Percentiles rank a stretch among this genome's conserved stretches.
Evolutionary conservation across 306 rosid species (phyloP).

Genomic region (Dryas octopetala): DNA sequence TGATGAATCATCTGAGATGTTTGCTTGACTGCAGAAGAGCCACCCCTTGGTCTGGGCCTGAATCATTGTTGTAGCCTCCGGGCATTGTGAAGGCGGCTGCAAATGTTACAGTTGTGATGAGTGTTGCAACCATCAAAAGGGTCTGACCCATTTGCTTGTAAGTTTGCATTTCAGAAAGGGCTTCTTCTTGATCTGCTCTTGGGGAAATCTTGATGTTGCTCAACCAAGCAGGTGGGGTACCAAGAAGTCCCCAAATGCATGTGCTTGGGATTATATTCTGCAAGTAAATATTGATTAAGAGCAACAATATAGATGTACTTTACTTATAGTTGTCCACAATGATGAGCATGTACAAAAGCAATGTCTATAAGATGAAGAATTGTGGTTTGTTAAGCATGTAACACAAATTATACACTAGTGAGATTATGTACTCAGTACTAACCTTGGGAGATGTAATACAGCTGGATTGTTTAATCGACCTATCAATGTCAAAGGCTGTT

Average conservation of each 20-base stretch:
- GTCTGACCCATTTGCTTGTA: neutral
- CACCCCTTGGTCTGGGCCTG: neutral
- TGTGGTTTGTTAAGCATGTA: neutral
- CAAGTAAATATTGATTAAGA: neutral
- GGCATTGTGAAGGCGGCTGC: constrained; percentile 3
- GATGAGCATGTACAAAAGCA: too few relatives aligned
- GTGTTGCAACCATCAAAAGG: neutral
- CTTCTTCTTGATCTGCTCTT: neutral
- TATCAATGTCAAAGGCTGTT: neutral
- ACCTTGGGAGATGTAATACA: neutral
- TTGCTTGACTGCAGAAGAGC: neutral
- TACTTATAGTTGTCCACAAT: too few relatives aligned
- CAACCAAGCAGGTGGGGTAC: neutral
- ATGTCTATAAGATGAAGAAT: too few relatives aligned
- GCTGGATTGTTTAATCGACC: neutral
- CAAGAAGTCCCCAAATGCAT: too few relatives aligned
- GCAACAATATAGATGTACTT: too few relatives aligned
- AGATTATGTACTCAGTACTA: neutral
- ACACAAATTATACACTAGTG: neutral
- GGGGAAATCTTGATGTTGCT: neutral
- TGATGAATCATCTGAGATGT: neutral
- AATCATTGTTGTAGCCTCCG: neutral
- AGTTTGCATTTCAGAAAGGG: neutral
- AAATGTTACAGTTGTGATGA: constrained; percentile 3
- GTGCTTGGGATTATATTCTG: neutral